phyloP scores from a whole-genome alignment of 441 rosid species.

The Gossypium trilobum region DNA sequence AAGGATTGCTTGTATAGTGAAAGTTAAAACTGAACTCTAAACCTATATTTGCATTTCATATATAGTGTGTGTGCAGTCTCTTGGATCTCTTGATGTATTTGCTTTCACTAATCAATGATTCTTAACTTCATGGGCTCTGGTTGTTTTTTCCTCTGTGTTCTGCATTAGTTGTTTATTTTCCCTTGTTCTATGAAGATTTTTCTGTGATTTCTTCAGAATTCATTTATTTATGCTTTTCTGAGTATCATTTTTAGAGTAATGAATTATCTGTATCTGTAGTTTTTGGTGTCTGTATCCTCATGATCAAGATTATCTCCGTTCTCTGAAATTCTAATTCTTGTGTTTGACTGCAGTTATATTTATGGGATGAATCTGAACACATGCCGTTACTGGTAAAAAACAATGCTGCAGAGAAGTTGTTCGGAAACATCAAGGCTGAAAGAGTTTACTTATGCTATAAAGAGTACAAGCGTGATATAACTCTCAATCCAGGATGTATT shows the following conservation, averaged over 20 bases:
- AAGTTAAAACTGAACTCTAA: neutral
- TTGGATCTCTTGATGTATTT: neutral
- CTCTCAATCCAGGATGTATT: neutral
- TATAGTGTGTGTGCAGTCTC: neutral
- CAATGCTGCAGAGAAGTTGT: slow-evolving; percentile 49
- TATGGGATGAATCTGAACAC: slow-evolving; percentile 48
- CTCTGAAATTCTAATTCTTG: neutral
- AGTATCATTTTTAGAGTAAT: neutral
- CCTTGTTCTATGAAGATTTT: neutral
- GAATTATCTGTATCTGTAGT: neutral
- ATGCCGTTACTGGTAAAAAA: slow-evolving; percentile 42
- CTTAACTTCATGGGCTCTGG: neutral
- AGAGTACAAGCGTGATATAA: slow-evolving; percentile 2
- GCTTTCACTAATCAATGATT: neutral
- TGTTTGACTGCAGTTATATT: slow-evolving; percentile 34
- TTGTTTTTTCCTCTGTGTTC: neutral
- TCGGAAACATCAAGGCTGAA: slow-evolving; percentile 45
- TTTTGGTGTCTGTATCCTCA: neutral
- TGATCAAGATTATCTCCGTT: neutral
- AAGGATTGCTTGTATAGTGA: too few species aligned
- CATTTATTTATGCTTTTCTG: neutral
- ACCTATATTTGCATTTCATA: neutral
- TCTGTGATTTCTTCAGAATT: neutral
- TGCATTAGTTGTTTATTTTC: neutral
- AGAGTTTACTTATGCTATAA: slow-evolving; percentile 24